Evolutionary conservation across 495 filamentous ascomycete genomes (phyloP).

Genomic region (Podospora appendiculata): DNA sequence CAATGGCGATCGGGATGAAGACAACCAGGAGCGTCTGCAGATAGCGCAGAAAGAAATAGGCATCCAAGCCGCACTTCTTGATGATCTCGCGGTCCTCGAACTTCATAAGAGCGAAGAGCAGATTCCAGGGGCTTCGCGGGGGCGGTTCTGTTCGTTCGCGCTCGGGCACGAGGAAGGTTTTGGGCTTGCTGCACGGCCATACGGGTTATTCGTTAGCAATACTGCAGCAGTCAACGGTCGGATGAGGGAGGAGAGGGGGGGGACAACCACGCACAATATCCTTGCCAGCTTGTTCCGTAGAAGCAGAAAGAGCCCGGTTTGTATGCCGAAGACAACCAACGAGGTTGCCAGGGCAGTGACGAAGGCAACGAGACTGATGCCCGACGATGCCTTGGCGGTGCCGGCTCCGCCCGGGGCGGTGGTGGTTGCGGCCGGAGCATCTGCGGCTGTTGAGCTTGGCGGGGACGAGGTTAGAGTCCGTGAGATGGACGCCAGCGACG

Average conservation of each 20-base stretch:
- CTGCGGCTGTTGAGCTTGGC: not conserved
- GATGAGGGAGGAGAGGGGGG: not conserved
- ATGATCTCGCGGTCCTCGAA: slow-evolving; percentile 84
- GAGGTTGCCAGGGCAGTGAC: slow-evolving; percentile 67
- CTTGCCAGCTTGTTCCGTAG: slow-evolving; percentile 70
- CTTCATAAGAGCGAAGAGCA: slow-evolving; percentile 64
- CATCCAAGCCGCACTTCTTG: slow-evolving; percentile 89
- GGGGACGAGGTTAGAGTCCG: not conserved
- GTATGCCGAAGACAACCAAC: slow-evolving; percentile 67
- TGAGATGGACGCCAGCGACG: slow-evolving; percentile 1
- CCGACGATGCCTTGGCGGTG: slow-evolving; percentile 28
- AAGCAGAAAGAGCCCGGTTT: slow-evolving; percentile 68
- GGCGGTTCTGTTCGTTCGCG: slow-evolving; percentile 71
- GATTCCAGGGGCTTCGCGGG: slow-evolving; percentile 58
- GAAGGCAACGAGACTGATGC: slow-evolving; percentile 58
- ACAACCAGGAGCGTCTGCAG: slow-evolving; percentile 89
- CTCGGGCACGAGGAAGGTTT: slow-evolving; percentile 87
- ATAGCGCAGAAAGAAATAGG: slow-evolving; percentile 96
- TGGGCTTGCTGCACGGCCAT: slow-evolving; percentile 54
- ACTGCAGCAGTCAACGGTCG: no score
- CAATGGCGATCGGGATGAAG: slow-evolving; percentile 69
- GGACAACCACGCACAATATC: slow-evolving; percentile 65
- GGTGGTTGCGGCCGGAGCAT: not conserved
- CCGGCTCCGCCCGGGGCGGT: slow-evolving; percentile 20
- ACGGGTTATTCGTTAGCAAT: not conserved